These are phyloP conservation scores for Chalciporus chontae DNA, from an alignment of 768 basidiomycete species.

Conservation along the genomic window DNA sequence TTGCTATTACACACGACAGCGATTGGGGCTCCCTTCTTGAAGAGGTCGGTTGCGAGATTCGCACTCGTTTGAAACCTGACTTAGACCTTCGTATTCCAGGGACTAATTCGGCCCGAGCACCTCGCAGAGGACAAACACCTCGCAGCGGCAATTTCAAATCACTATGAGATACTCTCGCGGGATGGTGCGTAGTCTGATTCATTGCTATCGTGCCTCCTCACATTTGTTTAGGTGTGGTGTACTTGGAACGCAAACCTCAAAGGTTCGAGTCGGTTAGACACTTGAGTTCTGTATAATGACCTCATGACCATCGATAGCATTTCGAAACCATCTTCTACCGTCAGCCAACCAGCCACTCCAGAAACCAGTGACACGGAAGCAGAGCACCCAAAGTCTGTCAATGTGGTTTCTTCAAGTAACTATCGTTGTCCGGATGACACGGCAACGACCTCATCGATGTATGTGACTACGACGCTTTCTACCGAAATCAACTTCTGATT, in stretches of 20 bases:
- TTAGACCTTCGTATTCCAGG: neutral
- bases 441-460: conserved; percentile 6
- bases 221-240: conserved; percentile 16
- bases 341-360: neutral
- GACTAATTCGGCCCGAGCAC: conserved; percentile 8
- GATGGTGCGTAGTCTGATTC: conserved; percentile 9
- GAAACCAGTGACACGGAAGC: neutral
- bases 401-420: conserved; percentile 22
- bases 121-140: conserved; percentile 11
- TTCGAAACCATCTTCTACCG: neutral
- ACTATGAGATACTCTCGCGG: conserved; percentile 3
- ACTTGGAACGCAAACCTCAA: conserved; percentile 8
- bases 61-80: neutral
- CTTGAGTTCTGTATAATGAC: neutral
- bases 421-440: conserved; percentile 18
- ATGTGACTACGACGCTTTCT: neutral
- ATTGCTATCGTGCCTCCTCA: neutral
- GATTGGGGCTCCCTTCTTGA: conserved; percentile 20
- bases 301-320: conserved; percentile 2
- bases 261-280: conserved; percentile 6
- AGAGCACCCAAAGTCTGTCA: conserved; percentile 12
- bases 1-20: conserved; percentile 24
- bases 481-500: neutral
- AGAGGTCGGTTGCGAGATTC: conserved; percentile 4
- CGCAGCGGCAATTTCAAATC: conserved; percentile 10